Evolutionary conservation across 2,329 filamentous ascomycete species (phyloP), one percentile per base, ranked within the genome.

Genomic region (Ciborinia camelliae): DNA sequence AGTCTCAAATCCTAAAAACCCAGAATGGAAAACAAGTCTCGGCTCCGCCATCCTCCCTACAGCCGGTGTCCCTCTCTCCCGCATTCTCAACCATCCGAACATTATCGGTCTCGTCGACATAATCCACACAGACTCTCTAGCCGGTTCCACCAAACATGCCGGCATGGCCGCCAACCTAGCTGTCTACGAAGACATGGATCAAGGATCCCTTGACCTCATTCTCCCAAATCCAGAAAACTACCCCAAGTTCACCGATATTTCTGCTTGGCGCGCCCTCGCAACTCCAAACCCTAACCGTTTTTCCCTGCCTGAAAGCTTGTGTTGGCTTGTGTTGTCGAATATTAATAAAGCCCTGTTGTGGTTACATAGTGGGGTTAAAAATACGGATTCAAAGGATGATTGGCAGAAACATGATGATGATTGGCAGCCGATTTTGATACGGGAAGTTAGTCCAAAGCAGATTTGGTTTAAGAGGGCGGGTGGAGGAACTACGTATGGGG

Each of bases 141-240:
- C 63, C 9, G 69, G 68, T n/a, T 59, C 39, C 14, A 64, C 37
- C 15, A 58, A 47, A 3, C 47, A 54, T 23, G 51, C 65, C 4
- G 68, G 69, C 26, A 41, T 62, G 1, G 54, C 47, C 6, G 62
- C 63, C 62, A 74, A 74, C 54, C 75, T 79, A 66, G 71, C 81
- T 20, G 73, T 85, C 28, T 84, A 79, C 78, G 83, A 86, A 71
- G 80, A 77, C 63, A 84, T 81, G 74, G 80, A 84, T 65, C 81
- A 79, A 5, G 82, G 82, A 41, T 81, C 76, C 48, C 77, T 86
- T 43, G 75, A 76, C 30, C 76, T 76, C 37, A 68, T 84, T 14
- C 74, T 82, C 28, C 71, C 72, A 2, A 55, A 68, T 23, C 32
- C 55, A 8, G 62, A 67, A 18, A 51, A 55, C 6, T 62, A 68